Evolutionary conservation across 2,329 filamentous ascomycete species (phyloP).

Genomic region (Colletotrichum echinochloae): DNA sequence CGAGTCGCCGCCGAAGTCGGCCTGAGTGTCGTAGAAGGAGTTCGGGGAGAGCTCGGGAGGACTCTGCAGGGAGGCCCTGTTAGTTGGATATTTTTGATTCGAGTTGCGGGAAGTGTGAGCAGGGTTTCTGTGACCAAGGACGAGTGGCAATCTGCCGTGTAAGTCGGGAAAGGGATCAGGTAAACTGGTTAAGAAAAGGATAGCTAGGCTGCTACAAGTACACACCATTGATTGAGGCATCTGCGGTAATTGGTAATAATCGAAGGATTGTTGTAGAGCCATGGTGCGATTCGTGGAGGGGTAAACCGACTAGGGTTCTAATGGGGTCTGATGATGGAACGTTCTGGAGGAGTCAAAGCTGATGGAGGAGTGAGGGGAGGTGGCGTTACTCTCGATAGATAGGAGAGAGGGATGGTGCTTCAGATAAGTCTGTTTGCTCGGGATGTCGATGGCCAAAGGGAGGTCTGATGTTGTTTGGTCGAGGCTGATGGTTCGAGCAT

Average conservation of each 20-base stretch:
- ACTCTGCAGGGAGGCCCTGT: constrained; percentile 29
- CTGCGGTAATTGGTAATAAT: constrained; percentile 36
- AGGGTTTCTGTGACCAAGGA: neutral
- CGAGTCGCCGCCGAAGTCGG: constrained; percentile 52
- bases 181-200: neutral
- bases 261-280: constrained; percentile 37
- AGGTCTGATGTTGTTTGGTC: constrained; percentile 31
- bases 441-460: constrained; percentile 28
- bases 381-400: constrained; percentile 30
- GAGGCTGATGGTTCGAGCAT: constrained; percentile 33
- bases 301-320: constrained; percentile 10
- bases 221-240: constrained; percentile 38
- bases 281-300: constrained; percentile 34
- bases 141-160: neutral
- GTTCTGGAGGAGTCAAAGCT: constrained; percentile 5
- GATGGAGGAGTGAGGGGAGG: neutral
- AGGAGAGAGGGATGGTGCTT: neutral
- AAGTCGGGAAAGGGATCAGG: constrained; percentile 12
- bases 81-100: neutral
- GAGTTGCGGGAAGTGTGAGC: neutral
- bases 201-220: neutral
- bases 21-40: constrained; percentile 42
- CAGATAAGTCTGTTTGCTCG: constrained; percentile 6
- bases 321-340: neutral
- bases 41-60: constrained; percentile 40